phyloP scores from a whole-genome alignment of 169 alveolate species.

The Plasmodium fragile region DNA sequence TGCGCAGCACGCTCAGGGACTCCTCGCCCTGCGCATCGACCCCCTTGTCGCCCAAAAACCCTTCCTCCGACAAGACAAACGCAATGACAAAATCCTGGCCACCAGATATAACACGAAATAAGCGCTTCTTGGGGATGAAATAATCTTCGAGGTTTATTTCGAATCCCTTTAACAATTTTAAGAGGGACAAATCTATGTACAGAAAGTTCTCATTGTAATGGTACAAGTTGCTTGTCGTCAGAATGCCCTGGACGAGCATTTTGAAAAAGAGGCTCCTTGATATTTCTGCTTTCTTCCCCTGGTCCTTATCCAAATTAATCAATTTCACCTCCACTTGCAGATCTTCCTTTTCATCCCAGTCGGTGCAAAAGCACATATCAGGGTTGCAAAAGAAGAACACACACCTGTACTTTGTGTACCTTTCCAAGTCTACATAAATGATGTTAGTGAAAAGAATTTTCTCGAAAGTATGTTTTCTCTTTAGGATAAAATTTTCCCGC shows the following conservation, averaged over 20 bases:
- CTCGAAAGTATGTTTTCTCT: slow-evolving; percentile 54
- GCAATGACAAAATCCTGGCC: slow-evolving; percentile 1
- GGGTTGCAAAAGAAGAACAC: slow-evolving; percentile 22
- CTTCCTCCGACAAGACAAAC: slow-evolving; percentile 15
- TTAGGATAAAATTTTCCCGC: slow-evolving; percentile 45
- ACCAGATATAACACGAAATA: slow-evolving; percentile 11
- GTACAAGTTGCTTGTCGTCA: slow-evolving; percentile 53
- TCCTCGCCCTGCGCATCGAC: neutral
- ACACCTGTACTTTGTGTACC: slow-evolving; percentile 35
- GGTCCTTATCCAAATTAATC: neutral
- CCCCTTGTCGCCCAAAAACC: neutral
- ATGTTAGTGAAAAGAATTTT: slow-evolving; percentile 30
- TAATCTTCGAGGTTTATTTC: slow-evolving; percentile 31
- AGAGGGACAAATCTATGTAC: slow-evolving; percentile 14
- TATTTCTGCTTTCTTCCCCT: neutral
- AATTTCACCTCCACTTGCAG: neutral
- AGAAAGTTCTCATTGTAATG: slow-evolving; percentile 38
- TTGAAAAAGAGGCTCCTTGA: slow-evolving; percentile 1
- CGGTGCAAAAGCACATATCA: slow-evolving; percentile 4
- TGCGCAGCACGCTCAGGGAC: neutral
- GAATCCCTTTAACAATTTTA: slow-evolving; percentile 6
- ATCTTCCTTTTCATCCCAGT: neutral
- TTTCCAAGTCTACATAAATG: slow-evolving; percentile 38
- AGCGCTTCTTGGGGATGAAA: slow-evolving; percentile 16
- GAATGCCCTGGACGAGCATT: slow-evolving; percentile 26